Conservation (phyloP, 163 green algal genomes). For the Chloromonas sp. region DNA sequence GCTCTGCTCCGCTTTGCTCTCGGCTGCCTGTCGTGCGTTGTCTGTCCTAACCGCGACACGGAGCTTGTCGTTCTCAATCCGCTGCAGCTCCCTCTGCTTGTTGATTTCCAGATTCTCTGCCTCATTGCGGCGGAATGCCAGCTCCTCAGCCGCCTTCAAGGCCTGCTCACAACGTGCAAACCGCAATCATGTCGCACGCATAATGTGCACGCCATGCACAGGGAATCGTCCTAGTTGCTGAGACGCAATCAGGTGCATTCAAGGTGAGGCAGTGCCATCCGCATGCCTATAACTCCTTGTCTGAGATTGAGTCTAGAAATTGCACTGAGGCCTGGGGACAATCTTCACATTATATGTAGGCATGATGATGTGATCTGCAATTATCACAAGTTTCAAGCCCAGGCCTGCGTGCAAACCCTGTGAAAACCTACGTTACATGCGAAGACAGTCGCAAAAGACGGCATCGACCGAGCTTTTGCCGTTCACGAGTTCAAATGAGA, state of each 20-base stretch:
- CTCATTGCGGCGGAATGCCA: neutral
- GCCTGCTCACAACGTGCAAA: neutral
- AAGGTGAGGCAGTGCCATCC: no score
- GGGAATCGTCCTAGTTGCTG: no score
- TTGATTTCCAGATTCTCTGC: neutral
- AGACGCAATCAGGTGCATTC: no score
- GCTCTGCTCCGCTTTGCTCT: neutral
- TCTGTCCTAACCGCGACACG: neutral
- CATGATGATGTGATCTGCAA: neutral
- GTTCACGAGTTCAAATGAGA: neutral
- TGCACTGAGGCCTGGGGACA: no score
- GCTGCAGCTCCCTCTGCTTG: slow-evolving; percentile 10
- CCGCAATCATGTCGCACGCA: no score
- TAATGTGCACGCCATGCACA: no score
- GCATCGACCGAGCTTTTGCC: no score
- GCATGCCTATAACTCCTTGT: no score
- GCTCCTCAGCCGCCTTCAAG: neutral
- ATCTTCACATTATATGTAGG: neutral
- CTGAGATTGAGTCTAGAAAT: neutral
- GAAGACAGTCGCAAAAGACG: neutral
- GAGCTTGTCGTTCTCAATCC: slow-evolving; percentile 23
- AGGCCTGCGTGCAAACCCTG: neutral
- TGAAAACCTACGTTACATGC: neutral
- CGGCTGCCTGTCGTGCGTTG: neutral
- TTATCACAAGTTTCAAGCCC: neutral